Conservation (phyloP, 2,329 filamentous ascomycete genomes). For the Colletotrichum sp. region DNA sequence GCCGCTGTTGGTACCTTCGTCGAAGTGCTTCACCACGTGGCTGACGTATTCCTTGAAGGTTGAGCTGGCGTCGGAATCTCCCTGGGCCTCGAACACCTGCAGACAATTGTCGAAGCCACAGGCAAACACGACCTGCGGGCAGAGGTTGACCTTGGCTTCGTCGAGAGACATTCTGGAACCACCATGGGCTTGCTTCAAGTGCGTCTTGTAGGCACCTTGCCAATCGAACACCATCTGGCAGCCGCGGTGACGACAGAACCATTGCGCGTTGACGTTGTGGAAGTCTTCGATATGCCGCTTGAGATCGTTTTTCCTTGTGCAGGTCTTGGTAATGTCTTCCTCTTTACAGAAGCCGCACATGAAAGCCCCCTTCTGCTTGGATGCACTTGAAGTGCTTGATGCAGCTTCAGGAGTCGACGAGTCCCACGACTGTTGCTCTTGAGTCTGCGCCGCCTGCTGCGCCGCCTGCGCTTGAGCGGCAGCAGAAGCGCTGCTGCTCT, state of each 20-base stretch:
- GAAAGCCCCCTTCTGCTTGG: constrained; percentile 43
- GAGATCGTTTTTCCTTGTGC: constrained; percentile 52
- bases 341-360: constrained; percentile 47
- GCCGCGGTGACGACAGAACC: constrained; percentile 47
- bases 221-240: constrained; percentile 52
- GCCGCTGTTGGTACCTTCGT: constrained; percentile 42
- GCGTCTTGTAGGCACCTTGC: constrained; percentile 51
- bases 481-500: constrained; percentile 16
- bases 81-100: constrained; percentile 47
- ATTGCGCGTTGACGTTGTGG: constrained; percentile 51
- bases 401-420: constrained; percentile 24
- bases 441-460: constrained; percentile 2
- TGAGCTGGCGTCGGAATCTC: constrained; percentile 41
- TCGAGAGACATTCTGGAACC: constrained; percentile 45
- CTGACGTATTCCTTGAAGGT: constrained; percentile 50
- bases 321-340: constrained; percentile 44
- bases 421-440: constrained; percentile 16
- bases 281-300: constrained; percentile 55
- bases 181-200: constrained; percentile 49
- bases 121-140: constrained; percentile 52
- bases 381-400: constrained; percentile 24
- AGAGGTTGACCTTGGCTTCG: constrained; percentile 46
- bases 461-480: constrained; percentile 15
- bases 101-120: constrained; percentile 51
- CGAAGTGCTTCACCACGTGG: constrained; percentile 53